Evolutionary conservation across 2,329 filamentous ascomycete species (phyloP).

Genomic region (Sporothrix curviconia): DNA sequence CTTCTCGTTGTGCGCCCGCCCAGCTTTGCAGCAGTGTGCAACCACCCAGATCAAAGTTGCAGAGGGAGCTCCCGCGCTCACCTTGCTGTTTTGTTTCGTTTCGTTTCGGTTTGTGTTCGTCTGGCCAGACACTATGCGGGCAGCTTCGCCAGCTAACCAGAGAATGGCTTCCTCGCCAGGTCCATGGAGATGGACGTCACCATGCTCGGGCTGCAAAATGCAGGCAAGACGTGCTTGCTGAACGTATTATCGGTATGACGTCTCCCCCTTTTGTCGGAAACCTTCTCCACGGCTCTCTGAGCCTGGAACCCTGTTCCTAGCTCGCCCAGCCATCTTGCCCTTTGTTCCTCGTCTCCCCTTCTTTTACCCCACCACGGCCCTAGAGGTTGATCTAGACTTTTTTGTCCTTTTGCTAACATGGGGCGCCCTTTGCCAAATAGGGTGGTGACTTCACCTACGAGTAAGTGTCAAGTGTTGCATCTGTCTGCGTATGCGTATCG

Average conservation of each 20-base stretch:
- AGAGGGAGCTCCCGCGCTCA: too few species aligned
- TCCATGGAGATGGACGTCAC: conserved; percentile 99
- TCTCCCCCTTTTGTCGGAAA: conserved; percentile 9
- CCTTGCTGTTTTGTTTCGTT: background rate
- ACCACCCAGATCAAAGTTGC: too few species aligned
- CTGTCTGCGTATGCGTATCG: too few species aligned
- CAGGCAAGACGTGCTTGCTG: conserved; percentile 92
- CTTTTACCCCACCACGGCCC: conserved; percentile 5
- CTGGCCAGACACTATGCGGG: background rate
- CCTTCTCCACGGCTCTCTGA: background rate
- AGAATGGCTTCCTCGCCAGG: conserved; percentile 48
- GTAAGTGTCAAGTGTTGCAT: conserved; percentile 58
- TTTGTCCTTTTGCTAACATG: conserved; percentile 14
- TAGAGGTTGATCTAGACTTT: background rate
- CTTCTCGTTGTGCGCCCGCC: background rate
- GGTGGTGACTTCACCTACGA: conserved; percentile 98
- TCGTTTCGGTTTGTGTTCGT: too few species aligned
- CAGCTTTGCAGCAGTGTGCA: too few species aligned
- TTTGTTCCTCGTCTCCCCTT: background rate
- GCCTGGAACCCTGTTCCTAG: conserved; percentile 10
- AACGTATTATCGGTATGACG: conserved; percentile 83
- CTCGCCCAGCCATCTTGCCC: background rate
- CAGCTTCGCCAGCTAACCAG: background rate
- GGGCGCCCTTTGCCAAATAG: conserved; percentile 44
- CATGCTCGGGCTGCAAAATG: conserved; percentile 97